Evolutionary conservation across 139 green algal species (phyloP), one percentile per base, ranked within the genome.

Genomic region (Chlorella sp.): DNA sequence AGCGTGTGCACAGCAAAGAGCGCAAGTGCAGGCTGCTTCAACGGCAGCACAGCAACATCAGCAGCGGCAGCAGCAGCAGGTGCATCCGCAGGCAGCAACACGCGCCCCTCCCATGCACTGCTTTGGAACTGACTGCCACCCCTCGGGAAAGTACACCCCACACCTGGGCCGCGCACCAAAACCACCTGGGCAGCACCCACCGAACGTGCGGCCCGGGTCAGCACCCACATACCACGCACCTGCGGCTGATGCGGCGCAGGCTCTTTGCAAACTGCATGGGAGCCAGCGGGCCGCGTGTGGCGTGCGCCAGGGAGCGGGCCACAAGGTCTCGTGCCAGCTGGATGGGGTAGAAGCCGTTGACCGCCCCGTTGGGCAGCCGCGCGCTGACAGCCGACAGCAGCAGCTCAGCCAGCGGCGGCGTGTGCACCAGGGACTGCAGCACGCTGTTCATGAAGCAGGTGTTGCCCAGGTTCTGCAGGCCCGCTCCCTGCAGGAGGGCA

Each of bases 361-460:
- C 83, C 9, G 39, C 84, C n/a, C 84, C 84, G 66, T 88, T 88
- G 84, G 81, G 84, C 84, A 88, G 39, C 28, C 84, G 84, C 66
- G 24, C 84, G 26, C 34, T 40, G 84, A 39, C 42, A 21, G 42
- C 53, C 24, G 77, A 91, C 16, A 98, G 92, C 87, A 96, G 95
- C 40, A 96, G 94, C 90, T 98, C 92, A 18, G 96, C 96, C 81
- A 99, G 89, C 22, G 97, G 96, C 7, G 97, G 93, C 24, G 96
- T 99, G 94, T 99, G 96, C 34, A 96, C 96, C 3, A 99, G 94
- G 86, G 95, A 98, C 92, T 99, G 88, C 85, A 99, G 93, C 42
- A 99, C 98, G 40, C 92, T 94, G 92, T 99, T 99, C 95, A 99
- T 97, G 94, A 99, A 99, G 92, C 98, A 99, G 0, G 97, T 99